Evolutionary conservation across 306 rosid genomes (phyloP).

Genomic region (Datisca glomerata): DNA sequence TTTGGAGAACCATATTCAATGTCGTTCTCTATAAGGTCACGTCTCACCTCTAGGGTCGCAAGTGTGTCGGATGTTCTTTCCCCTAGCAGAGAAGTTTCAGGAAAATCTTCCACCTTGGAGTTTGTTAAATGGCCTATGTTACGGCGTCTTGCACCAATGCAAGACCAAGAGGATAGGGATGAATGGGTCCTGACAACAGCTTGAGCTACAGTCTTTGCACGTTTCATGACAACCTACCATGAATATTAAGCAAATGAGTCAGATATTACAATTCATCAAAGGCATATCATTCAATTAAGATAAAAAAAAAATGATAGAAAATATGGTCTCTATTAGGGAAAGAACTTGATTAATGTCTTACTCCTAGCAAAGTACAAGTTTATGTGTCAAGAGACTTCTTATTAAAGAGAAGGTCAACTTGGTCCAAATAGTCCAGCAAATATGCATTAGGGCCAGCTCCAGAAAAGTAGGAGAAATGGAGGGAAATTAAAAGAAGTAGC

Average conservation of each 20-base stretch:
- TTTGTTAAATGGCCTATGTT: constrained; percentile 28
- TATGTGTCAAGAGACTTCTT: too few species aligned
- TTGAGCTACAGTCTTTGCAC: constrained; percentile 89
- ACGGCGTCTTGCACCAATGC: constrained; percentile 92
- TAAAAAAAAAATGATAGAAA: not conserved
- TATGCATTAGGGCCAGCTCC: too few species aligned
- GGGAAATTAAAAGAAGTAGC: too few species aligned
- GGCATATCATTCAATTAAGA: too few species aligned
- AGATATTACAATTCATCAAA: too few species aligned
- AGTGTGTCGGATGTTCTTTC: constrained; percentile 29
- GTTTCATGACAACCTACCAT: constrained; percentile 68
- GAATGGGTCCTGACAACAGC: constrained; percentile 92
- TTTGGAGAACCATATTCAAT: constrained; percentile 29
- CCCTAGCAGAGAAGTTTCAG: constrained; percentile 29
- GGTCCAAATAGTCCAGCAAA: too few species aligned
- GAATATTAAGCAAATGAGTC: too few species aligned
- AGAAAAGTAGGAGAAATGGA: too few species aligned
- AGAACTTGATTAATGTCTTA: too few species aligned
- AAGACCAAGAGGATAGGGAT: constrained; percentile 84
- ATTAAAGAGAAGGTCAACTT: too few species aligned
- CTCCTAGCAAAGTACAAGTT: too few species aligned
- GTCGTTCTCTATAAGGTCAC: constrained; percentile 22
- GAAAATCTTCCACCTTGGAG: constrained; percentile 29
- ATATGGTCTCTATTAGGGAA: too few species aligned
- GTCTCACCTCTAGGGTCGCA: constrained; percentile 15